phyloP scores from a whole-genome alignment of 495 filamentous ascomycete genomes.

The Neurospora sublineolata region DNA sequence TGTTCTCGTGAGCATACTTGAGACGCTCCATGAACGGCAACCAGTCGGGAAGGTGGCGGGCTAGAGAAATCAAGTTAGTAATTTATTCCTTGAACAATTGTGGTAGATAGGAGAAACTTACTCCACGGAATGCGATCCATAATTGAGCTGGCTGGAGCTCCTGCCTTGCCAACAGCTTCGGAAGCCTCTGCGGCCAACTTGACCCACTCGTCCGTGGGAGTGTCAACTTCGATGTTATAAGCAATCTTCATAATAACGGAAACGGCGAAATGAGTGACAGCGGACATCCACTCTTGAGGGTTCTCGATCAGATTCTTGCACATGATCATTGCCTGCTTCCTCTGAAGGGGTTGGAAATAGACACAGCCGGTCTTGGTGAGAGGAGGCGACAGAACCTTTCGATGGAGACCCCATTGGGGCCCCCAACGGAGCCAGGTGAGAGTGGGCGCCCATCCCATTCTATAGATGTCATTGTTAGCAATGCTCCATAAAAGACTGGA shows the following conservation, averaged over 20 bases:
- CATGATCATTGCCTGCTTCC: conserved; percentile 22
- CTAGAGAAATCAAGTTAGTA: conserved; percentile 5
- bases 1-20: conserved; percentile 25
- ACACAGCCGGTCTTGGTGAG: conserved; percentile 26
- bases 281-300: conserved; percentile 13
- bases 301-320: conserved; percentile 17
- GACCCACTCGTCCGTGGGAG: conserved; percentile 30
- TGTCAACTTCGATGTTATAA: conserved; percentile 33
- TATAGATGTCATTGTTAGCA: not conserved
- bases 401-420: conserved; percentile 33
- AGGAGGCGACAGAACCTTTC: conserved; percentile 29
- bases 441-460: conserved; percentile 36
- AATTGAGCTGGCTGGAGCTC: conserved; percentile 32
- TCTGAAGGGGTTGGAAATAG: conserved; percentile 22
- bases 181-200: conserved; percentile 32
- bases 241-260: conserved; percentile 27
- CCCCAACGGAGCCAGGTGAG: conserved; percentile 39
- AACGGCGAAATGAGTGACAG: conserved; percentile 18
- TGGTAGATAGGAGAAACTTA: conserved; percentile 4
- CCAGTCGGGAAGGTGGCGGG: conserved; percentile 30
- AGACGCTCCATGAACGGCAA: conserved; percentile 31
- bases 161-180: conserved; percentile 31
- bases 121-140: conserved; percentile 34
- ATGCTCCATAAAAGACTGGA: not conserved
- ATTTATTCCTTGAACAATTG: not conserved